Conservation (phyloP, 2,329 filamentous ascomycete genomes). For the Blastomyces percursus region DNA sequence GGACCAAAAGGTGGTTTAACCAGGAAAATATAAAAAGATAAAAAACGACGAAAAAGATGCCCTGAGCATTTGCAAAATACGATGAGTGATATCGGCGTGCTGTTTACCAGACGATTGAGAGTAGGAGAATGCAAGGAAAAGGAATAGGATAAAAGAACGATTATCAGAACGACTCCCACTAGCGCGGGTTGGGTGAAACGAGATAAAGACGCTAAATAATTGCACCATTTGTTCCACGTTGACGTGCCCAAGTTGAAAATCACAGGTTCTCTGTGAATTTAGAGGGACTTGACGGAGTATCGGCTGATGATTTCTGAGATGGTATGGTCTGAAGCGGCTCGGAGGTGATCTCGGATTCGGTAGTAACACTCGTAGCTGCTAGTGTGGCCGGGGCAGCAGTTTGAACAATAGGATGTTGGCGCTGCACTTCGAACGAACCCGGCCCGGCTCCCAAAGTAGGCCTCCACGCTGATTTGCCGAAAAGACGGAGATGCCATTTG, state of each 20-base stretch:
- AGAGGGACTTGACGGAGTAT: background rate
- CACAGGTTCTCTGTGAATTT: constrained; percentile 1
- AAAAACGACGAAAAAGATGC: background rate
- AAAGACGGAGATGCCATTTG: background rate
- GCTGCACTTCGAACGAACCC: background rate
- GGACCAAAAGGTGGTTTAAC: background rate
- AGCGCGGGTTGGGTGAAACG: background rate
- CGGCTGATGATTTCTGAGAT: background rate
- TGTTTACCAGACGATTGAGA: background rate
- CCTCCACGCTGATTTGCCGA: background rate
- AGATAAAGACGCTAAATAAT: background rate
- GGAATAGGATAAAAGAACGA: background rate
- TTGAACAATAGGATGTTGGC: background rate
- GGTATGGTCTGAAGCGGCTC: background rate
- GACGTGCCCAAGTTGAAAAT: background rate
- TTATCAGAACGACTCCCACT: background rate
- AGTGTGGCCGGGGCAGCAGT: background rate
- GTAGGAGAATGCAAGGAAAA: background rate
- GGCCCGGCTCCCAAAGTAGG: background rate
- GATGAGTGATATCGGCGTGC: background rate
- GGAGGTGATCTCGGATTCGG: background rate
- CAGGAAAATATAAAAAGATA: background rate
- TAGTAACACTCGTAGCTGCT: background rate
- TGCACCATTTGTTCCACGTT: background rate
- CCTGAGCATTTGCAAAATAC: background rate